Evolutionary conservation across 176 grass and related monocot genomes (phyloP), one percentile per base, ranked within the genome.

Genomic region (Aegilops speltoides): DNA sequence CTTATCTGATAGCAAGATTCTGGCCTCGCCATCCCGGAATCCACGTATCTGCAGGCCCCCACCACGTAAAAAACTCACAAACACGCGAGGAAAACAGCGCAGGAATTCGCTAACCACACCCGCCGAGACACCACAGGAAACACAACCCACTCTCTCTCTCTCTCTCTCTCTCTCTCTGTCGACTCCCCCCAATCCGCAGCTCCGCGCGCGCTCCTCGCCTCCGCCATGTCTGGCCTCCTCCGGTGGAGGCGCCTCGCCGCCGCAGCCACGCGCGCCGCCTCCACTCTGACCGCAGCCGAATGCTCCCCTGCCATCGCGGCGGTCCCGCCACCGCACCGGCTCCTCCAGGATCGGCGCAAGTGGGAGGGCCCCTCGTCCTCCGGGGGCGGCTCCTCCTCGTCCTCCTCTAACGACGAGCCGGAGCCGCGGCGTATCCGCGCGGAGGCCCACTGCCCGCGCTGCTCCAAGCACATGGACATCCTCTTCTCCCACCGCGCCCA

Each of bases 401-500:
- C 94, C 1, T 85, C 85, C 46, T 90, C 91, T 32, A 86, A 89
- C 24, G 94, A 99, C 15, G 97, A 96, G 67, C 63, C 84, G 82
- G 90, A 94, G 84, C 87, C 89, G 37, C 90, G 92, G 19, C 94
- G 94, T 37, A 96, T 99, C 82, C 94, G 94, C 37, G 97, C 94
- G 26, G 97, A 99, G 85, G 94, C 94, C 40, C 92, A 99, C 94
- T 99, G 97, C 87, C 97, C 94, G 60, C 97, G 97, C 54, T 99
- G 97, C 92, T 94, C 92, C 60, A 96, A 99, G 79, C 97, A 96
- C 82, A 96, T 99, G 87, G 89, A 94, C 61, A 79, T 99, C 80
- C 94, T 99, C 76, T 99, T 99, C 89, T 88, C 94, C 25, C 95
- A 96, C 79, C 89, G 92, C 4, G 36, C 82, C 4, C 90, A 84